These are phyloP conservation scores for Erodium texanum DNA, from an alignment of 441 rosid genomes.

Conservation along the genomic window DNA sequence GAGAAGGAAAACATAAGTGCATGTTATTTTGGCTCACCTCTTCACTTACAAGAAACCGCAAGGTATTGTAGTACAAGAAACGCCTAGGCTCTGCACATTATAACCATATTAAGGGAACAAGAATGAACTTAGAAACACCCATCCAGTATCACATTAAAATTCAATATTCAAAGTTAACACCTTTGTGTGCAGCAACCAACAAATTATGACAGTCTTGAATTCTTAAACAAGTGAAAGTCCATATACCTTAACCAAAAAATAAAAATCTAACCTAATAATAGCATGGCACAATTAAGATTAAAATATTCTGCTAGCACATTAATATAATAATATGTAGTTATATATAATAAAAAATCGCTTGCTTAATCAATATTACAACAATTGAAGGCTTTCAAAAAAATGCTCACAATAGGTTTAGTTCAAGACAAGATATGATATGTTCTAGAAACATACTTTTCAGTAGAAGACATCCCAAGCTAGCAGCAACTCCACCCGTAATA, in stretches of 20 bases:
- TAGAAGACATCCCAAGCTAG: conserved; percentile 47
- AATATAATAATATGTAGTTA: neutral
- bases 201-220: neutral
- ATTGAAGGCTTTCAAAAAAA: neutral
- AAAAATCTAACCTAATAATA: neutral
- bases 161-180: neutral
- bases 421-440: neutral
- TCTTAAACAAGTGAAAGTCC: neutral
- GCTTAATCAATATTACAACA: neutral
- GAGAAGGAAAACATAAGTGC: neutral
- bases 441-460: conserved; percentile 44
- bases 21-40: conserved; percentile 37
- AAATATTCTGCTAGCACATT: neutral
- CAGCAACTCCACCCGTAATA: conserved; percentile 38
- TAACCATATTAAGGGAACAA: neutral
- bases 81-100: conserved; percentile 61
- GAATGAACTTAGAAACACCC: neutral
- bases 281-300: neutral
- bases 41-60: conserved; percentile 53
- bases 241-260: neutral
- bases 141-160: neutral
- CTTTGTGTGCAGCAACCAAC: neutral
- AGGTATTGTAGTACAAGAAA: conserved; percentile 49
- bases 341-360: neutral
- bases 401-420: neutral